These are phyloP conservation scores for Pyrenochaeta sp. DNA, from an alignment of 2,329 filamentous ascomycete genomes.

Conservation along the genomic window DNA sequence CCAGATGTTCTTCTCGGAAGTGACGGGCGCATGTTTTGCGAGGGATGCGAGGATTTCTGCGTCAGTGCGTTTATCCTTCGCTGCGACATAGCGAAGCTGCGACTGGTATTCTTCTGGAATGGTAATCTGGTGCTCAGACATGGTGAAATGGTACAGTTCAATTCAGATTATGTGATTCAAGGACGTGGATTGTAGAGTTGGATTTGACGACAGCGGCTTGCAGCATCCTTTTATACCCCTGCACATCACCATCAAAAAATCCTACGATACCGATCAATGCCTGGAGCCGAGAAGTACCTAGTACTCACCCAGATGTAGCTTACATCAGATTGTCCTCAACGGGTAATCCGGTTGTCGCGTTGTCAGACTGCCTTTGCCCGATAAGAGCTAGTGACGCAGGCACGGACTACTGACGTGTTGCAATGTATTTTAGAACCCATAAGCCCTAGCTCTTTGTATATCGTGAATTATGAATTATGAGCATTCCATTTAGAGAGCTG, in stretches of 20 bases:
- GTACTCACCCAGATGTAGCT: neutral
- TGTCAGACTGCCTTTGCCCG: neutral
- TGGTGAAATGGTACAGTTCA: neutral
- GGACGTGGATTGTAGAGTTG: neutral
- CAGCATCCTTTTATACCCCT: no score
- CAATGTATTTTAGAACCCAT: no score
- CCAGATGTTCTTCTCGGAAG: slow-evolving; percentile 54
- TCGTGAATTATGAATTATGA: no score
- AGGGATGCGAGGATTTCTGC: slow-evolving; percentile 30
- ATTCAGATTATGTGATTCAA: neutral
- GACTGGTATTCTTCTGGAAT: slow-evolving; percentile 27
- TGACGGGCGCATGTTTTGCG: slow-evolving; percentile 33
- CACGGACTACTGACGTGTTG: no score
- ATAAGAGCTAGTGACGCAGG: neutral
- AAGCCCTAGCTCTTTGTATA: no score
- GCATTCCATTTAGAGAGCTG: no score
- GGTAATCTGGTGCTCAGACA: slow-evolving; percentile 4
- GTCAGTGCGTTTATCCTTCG: slow-evolving; percentile 28
- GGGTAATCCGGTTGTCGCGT: neutral
- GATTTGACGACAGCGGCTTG: no score
- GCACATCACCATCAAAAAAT: no score
- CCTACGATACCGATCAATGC: no score
- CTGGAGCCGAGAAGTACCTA: no score
- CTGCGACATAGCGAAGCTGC: slow-evolving; percentile 19
- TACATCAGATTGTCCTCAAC: neutral